Evolutionary conservation across 306 rosid genomes (phyloP).

Genomic region (Rosa chinensis): DNA sequence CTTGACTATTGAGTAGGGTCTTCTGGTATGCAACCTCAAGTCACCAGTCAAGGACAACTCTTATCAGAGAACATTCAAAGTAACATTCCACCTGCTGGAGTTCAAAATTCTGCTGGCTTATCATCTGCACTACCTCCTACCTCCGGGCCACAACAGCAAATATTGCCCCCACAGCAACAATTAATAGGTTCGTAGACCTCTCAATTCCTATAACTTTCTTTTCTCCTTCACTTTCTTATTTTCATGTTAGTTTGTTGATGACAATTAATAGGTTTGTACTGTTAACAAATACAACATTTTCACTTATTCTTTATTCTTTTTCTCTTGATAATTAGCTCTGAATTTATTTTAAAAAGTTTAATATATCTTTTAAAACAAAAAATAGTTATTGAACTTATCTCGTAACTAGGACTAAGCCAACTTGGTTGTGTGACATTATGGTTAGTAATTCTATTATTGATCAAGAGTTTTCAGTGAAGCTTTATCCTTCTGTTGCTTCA

Average conservation of each 20-base stretch:
- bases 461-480: neutral
- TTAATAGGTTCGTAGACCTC: constrained; percentile 61
- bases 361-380: neutral
- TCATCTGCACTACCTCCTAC: constrained; percentile 53
- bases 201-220: neutral
- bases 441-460: neutral
- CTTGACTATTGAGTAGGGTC: constrained; percentile 39
- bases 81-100: constrained; percentile 42
- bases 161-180: constrained; percentile 36
- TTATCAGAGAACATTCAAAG: constrained; percentile 65
- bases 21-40: constrained; percentile 54
- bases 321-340: neutral
- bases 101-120: constrained; percentile 40
- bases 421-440: neutral
- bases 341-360: neutral
- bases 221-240: neutral
- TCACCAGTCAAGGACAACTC: constrained; percentile 59
- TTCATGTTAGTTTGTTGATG: neutral
- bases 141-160: constrained; percentile 60
- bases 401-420: neutral
- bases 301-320: neutral
- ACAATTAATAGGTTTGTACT: neutral
- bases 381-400: neutral
- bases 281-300: neutral
- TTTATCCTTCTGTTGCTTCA: neutral